Base-by-base conservation (phyloP, 768 basidiomycete genomes). In the Neoboletus brunneissimus region DNA sequence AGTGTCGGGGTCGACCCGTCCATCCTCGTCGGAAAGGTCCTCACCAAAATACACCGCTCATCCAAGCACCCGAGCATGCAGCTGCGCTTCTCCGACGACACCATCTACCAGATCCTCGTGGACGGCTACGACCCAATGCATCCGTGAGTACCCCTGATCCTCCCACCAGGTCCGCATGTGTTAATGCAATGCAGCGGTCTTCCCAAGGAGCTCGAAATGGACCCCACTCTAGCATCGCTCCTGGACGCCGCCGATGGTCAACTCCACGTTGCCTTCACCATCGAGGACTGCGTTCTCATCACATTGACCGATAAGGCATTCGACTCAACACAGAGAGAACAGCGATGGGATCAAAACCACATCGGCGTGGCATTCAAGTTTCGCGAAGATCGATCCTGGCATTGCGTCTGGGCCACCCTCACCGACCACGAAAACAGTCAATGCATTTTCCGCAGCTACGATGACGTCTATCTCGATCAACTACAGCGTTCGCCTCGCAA, bases 381-480 rank as follows among this genome's bases (percentile, higher is more conserved):
- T 56, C 66, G 72, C 41, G 78, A 76, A 67, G 70, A 75, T 37
- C 59, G 41, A 40, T 66, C 65, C n/a, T 87, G 85, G 85, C 82
- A 84, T 55, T 85, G 83, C 67, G 77, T 87, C 35, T 87, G 82
- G 83, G 84, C 83, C n/a, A 77, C 76, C 27, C 75, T 85, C 56
- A 73, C 77, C 23, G 84, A 86, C 58, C 74, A 78, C 56, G 78
- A 83, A 63, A 66, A 71, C 31, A 76, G 76, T 32, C 67, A 55
- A 32, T 82, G 80, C 61, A 64, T 78, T 31, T 85, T 84, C 64
- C 76, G 81, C 59, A 85, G 77, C 64, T 87, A 81, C 67, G 77
- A 80, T 56, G 84, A 85, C 59, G 81, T 85, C 22, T 85, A 84
- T 63, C 69, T 85, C 43, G 76, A 81, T 50, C 69, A 67, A 50